phyloP scores from a whole-genome alignment of 371 early-diverging fungal genomes.

The Mucor velutinosus region DNA sequence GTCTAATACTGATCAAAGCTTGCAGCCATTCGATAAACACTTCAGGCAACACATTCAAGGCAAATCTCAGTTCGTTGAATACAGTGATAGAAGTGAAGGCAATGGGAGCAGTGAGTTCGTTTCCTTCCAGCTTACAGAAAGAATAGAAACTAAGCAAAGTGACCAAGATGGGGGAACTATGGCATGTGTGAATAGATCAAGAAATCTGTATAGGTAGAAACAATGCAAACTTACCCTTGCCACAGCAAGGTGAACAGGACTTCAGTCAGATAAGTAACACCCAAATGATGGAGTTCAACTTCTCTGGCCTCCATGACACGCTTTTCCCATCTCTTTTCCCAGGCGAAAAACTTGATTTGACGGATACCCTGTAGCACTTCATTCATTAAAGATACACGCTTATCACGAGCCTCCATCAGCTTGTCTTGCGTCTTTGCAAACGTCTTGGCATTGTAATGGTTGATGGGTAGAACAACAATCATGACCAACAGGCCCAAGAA shows the following conservation, averaged over 20 bases:
- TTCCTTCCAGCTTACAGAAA: conserved; percentile 57
- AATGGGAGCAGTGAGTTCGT: conserved; percentile 55
- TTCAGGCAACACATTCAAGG: conserved; percentile 58
- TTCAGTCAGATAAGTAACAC: conserved; percentile 33
- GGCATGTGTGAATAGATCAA: too few relatives aligned
- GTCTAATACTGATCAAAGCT: conserved; percentile 42
- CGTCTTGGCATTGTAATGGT: conserved; percentile 54
- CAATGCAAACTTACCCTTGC: conserved; percentile 65
- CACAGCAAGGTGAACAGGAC: conserved; percentile 39
- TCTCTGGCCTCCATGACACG: conserved; percentile 50
- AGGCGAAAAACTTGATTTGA: conserved; percentile 76
- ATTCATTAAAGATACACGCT: conserved; percentile 55
- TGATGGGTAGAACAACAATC: conserved; percentile 53
- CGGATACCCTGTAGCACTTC: conserved; percentile 68
- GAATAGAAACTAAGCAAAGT: conserved; percentile 56
- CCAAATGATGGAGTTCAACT: conserved; percentile 52
- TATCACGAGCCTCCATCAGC: conserved; percentile 58
- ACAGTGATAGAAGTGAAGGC: conserved; percentile 63
- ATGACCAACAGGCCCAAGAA: conserved; percentile 67
- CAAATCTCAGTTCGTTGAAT: conserved; percentile 54
- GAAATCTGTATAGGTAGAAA: conserved; percentile 67
- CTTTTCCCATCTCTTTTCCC: conserved; percentile 51
- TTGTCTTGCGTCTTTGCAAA: conserved; percentile 54
- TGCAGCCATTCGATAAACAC: conserved; percentile 37
- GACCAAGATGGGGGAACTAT: conserved; percentile 52